Percentiles rank a stretch among this genome's conserved stretches.
Conservation (phyloP, 2,329 filamentous ascomycete genomes). For the Teratosphaeria zuluensis region DNA sequence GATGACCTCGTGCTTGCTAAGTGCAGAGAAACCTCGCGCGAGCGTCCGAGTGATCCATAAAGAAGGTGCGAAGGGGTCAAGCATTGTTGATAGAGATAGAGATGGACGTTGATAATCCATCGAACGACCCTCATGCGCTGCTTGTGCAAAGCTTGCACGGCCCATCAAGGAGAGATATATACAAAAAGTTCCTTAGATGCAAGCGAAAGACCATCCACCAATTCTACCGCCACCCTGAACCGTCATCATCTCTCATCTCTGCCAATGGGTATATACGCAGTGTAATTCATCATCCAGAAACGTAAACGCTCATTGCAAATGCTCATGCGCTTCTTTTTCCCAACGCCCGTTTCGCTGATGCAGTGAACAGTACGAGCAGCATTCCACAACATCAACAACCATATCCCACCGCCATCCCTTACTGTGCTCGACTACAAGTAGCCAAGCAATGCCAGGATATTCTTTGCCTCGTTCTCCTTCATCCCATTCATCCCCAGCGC, state of each 20-base stretch:
- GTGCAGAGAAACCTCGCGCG: no score
- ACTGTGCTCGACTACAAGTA: neutral
- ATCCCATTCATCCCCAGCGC: slow-evolving; percentile 45
- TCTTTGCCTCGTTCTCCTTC: slow-evolving; percentile 35
- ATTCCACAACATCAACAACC: neutral
- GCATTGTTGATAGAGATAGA: no score
- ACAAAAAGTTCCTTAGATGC: neutral
- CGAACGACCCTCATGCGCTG: neutral
- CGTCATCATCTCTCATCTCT: neutral
- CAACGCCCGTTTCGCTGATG: neutral
- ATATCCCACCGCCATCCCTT: neutral
- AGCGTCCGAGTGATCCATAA: no score
- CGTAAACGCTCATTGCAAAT: neutral
- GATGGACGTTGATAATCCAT: no score
- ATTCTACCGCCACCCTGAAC: neutral
- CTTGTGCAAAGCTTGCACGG: neutral
- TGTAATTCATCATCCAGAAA: neutral
- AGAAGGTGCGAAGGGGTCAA: no score
- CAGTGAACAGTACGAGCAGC: neutral
- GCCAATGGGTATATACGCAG: neutral
- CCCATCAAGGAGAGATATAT: neutral
- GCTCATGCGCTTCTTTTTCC: neutral
- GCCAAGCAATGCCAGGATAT: slow-evolving; percentile 26
- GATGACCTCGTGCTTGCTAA: no score
- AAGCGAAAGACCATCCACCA: neutral